phyloP scores from a whole-genome alignment of 2,329 filamentous ascomycete species.

The Neospermospora avenae region DNA sequence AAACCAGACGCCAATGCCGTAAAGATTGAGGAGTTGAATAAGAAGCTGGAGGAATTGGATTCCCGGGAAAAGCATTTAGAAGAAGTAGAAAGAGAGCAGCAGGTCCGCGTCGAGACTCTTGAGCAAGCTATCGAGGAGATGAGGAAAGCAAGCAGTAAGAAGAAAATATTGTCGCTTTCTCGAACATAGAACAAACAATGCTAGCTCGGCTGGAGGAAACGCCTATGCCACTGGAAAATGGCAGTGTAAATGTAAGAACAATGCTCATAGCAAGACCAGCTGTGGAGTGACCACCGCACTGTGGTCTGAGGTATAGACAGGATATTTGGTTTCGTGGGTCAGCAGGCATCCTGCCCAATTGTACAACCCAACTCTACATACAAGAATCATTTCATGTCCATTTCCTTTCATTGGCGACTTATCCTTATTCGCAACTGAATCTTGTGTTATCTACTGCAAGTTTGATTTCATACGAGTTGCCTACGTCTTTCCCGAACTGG shows the following conservation, averaged over 20 bases:
- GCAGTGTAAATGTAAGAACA: not conserved
- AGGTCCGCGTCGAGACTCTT: constrained; percentile 31
- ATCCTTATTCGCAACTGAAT: not conserved
- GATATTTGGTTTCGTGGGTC: not conserved
- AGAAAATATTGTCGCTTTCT: constrained; percentile 17
- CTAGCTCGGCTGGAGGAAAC: not conserved
- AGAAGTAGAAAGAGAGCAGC: constrained; percentile 41
- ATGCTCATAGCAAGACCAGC: not conserved
- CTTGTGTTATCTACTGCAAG: too few relatives aligned
- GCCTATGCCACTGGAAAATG: not conserved
- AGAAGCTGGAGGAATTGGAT: constrained; percentile 51
- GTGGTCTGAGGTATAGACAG: not conserved
- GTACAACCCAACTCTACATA: constrained; percentile 2
- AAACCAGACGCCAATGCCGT: constrained; percentile 58
- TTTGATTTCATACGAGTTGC: not conserved
- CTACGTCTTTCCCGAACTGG: not conserved
- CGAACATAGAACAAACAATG: not conserved
- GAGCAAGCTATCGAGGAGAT: constrained; percentile 35
- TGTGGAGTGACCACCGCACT: not conserved
- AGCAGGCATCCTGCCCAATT: not conserved
- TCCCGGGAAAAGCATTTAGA: constrained; percentile 51
- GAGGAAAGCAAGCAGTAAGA: constrained; percentile 27
- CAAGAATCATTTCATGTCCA: not conserved
- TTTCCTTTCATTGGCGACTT: not conserved
- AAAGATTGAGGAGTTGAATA: constrained; percentile 50